Conservation (phyloP, 176 grass and related monocot species). For the Aegilops bicornis region DNA sequence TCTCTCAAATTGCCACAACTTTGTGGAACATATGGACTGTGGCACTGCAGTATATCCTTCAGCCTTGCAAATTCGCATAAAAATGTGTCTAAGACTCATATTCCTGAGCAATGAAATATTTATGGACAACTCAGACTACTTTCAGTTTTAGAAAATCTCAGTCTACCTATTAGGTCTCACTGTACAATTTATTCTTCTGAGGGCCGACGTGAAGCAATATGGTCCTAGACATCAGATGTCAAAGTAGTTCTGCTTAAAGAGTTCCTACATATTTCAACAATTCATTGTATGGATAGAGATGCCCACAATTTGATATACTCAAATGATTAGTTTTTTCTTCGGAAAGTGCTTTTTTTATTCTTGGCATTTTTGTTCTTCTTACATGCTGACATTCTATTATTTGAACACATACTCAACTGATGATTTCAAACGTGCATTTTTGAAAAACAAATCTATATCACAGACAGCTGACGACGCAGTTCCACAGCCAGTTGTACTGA, state of each 20-base stretch:
- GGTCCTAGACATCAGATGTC: slow-evolving; percentile 2
- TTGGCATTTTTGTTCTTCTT: not conserved
- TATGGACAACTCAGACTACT: not conserved
- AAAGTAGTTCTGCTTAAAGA: slow-evolving; percentile 6
- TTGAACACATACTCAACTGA: not conserved
- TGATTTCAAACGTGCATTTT: not conserved
- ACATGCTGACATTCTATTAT: not conserved
- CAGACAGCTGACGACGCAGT: slow-evolving; percentile 62
- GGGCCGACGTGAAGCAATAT: not conserved
- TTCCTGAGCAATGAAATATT: not conserved
- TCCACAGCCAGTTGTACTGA: slow-evolving; percentile 76
- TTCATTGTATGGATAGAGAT: not conserved
- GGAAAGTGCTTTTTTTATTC: not conserved
- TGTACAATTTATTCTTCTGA: not conserved
- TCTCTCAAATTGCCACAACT: not conserved
- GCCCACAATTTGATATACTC: not conserved
- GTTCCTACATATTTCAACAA: not conserved
- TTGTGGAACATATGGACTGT: slow-evolving; percentile 6
- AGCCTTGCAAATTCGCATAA: not conserved
- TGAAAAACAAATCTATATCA: not conserved
- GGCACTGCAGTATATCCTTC: not conserved
- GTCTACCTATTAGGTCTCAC: not conserved
- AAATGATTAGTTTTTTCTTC: not conserved
- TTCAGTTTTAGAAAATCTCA: not conserved
- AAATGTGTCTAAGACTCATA: not conserved